Percentiles rank a stretch among this genome's conserved stretches.
Conservation (phyloP, 2,329 filamentous ascomycete species). For the Truncatella angustata region DNA sequence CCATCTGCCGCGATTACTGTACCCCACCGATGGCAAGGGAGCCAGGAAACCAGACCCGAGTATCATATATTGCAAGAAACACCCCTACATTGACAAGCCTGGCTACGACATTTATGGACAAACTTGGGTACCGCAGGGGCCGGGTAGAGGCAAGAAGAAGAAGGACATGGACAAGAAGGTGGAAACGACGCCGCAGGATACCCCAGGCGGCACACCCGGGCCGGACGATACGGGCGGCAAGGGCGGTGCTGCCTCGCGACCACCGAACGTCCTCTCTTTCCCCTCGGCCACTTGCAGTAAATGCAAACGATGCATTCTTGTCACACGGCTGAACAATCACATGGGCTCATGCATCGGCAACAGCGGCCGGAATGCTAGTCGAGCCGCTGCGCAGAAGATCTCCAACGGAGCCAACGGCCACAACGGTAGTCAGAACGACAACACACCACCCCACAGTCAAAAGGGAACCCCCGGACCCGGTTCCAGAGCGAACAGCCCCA, state of each 20-base stretch:
- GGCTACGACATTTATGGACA: conserved; percentile 82
- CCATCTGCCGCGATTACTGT: conserved; percentile 69
- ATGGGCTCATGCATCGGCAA: conserved; percentile 69
- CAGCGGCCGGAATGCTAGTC: conserved; percentile 60
- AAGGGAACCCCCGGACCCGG: conserved; percentile 59
- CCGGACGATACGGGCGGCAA: conserved; percentile 41
- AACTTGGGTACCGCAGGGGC: conserved; percentile 71
- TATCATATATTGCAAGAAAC: conserved; percentile 74
- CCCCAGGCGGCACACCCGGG: conserved; percentile 35
- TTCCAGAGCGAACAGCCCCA: conserved; percentile 53
- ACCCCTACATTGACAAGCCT: conserved; percentile 72
- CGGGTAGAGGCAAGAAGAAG: conserved; percentile 74
- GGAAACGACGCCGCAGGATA: conserved; percentile 42
- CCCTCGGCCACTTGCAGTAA: conserved; percentile 66
- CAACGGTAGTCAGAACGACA: conserved; percentile 48
- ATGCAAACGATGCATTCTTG: conserved; percentile 64
- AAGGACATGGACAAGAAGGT: conserved; percentile 68
- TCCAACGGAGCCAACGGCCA: conserved; percentile 49
- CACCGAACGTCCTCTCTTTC: conserved; percentile 61
- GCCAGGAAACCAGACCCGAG: conserved; percentile 63
- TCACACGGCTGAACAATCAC: conserved; percentile 65
- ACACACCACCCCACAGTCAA: conserved; percentile 61
- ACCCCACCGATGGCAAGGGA: conserved; percentile 70
- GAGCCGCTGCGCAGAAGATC: conserved; percentile 62
- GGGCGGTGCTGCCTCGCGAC: conserved; percentile 36